phyloP scores from a whole-genome alignment of 768 basidiomycete species.

The Pleurotus tuber-regium region DNA sequence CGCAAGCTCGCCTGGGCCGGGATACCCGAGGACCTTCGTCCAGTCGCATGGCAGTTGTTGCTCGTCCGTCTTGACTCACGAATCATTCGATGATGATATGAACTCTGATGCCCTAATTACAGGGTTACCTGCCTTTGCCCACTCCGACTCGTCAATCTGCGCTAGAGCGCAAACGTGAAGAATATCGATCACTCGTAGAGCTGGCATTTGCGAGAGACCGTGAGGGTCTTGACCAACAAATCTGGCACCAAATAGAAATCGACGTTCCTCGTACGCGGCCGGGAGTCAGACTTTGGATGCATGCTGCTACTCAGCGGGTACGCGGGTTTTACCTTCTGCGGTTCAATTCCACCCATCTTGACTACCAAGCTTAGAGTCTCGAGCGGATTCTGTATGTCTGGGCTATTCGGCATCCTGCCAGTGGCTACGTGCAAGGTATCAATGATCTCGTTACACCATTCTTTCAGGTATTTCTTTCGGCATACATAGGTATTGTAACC shows the following conservation, averaged over 20 bases:
- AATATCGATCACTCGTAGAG: constrained; percentile 87
- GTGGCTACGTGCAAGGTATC: constrained; percentile 98
- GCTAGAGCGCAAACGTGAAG: constrained; percentile 85
- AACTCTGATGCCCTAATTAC: constrained; percentile 12
- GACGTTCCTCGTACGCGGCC: constrained; percentile 96
- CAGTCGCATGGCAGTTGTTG: constrained; percentile 91
- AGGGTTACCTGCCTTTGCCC: constrained; percentile 94
- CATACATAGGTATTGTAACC: constrained; percentile 75
- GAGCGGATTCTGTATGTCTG: constrained; percentile 97
- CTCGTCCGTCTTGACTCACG: constrained; percentile 70
- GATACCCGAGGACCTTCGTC: constrained; percentile 82
- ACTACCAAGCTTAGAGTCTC: constrained; percentile 58
- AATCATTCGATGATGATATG: constrained; percentile 6
- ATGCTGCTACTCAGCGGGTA: constrained; percentile 85
- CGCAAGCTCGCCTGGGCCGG: constrained; percentile 95
- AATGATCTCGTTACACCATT: constrained; percentile 98
- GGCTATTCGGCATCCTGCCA: constrained; percentile 98
- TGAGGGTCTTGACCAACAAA: constrained; percentile 88
- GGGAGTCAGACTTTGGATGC: constrained; percentile 89
- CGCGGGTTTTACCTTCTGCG: constrained; percentile 21
- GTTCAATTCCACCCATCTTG: constrained; percentile 7
- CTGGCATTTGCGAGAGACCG: constrained; percentile 86
- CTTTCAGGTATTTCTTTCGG: constrained; percentile 94
- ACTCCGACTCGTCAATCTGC: constrained; percentile 70
- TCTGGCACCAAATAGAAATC: constrained; percentile 99